phyloP scores from a whole-genome alignment of 208 protist species.

The Trypanosoma theileri region DNA sequence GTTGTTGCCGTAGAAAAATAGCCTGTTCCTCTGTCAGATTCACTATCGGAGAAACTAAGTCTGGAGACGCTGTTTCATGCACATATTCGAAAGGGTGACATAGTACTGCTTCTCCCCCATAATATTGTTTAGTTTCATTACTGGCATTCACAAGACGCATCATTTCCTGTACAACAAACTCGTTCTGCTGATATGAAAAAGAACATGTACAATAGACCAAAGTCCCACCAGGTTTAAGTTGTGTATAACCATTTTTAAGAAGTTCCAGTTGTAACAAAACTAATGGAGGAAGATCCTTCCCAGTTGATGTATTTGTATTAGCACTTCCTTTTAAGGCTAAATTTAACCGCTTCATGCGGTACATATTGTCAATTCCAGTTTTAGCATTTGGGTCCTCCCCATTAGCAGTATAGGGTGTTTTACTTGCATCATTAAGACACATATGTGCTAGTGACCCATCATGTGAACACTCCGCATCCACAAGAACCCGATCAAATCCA shows the following conservation, averaged over 20 bases:
- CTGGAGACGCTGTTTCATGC: conserved; percentile 11
- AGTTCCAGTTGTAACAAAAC: conserved; percentile 64
- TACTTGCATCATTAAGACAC: conserved; percentile 24
- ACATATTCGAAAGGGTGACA: conserved; percentile 25
- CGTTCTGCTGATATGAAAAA: conserved; percentile 89
- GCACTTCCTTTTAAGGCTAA: conserved; percentile 13
- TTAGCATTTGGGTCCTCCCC: background rate
- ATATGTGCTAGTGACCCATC: conserved; percentile 86
- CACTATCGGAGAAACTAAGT: conserved; percentile 19
- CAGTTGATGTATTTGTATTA: background rate
- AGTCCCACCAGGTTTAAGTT: conserved; percentile 75
- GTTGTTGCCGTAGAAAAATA: conserved; percentile 1
- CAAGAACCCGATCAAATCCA: conserved; percentile 80
- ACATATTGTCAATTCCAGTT: conserved; percentile 49
- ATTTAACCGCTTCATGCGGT: conserved; percentile 71
- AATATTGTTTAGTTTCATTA: conserved; percentile 14
- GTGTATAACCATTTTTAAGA: conserved; percentile 66
- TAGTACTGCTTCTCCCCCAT: conserved; percentile 27
- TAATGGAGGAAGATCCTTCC: conserved; percentile 21
- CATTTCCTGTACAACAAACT: conserved; percentile 79
- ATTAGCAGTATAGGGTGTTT: conserved; percentile 16
- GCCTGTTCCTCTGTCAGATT: conserved; percentile 18
- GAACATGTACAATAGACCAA: conserved; percentile 95
- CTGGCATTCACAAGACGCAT: conserved; percentile 31
- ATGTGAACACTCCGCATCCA: conserved; percentile 91